Conservation (phyloP, 2,329 filamentous ascomycete species). For the Metarhizium sp. region DNA sequence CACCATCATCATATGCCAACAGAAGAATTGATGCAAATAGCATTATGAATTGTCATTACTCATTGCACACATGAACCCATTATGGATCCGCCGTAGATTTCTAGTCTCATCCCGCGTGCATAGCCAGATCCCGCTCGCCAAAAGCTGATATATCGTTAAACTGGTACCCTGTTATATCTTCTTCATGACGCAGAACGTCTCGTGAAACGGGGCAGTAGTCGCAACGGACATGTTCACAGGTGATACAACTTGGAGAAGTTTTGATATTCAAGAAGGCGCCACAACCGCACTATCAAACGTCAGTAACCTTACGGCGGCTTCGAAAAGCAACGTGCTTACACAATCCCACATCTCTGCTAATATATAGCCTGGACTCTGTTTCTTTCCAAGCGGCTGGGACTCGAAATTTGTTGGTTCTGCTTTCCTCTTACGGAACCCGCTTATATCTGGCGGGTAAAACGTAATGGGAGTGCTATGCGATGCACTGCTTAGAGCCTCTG, state of each 20-base stretch:
- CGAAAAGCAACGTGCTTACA: neutral
- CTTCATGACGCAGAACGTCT: neutral
- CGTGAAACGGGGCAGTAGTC: neutral
- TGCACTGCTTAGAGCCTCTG: conserved; percentile 6
- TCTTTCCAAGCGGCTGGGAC: neutral
- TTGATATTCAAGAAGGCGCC: neutral
- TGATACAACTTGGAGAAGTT: neutral
- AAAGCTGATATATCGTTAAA: neutral
- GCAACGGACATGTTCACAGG: neutral
- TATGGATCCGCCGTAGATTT: no score
- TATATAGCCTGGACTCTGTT: neutral
- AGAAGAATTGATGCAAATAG: neutral
- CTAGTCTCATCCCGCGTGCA: neutral
- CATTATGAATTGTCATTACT: neutral
- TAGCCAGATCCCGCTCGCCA: neutral
- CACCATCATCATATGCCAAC: neutral
- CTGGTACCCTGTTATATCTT: neutral
- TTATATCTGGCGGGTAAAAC: neutral
- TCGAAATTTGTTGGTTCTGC: neutral
- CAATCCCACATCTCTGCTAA: conserved; percentile 4
- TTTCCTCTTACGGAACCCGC: neutral
- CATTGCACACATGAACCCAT: neutral
- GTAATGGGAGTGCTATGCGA: conserved; percentile 4
- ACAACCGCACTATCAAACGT: neutral
- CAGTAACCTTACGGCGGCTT: neutral